Evolutionary conservation across 1,139 yeast species (phyloP).

Genomic region (Zygosaccharomyces pseudobailii): DNA sequence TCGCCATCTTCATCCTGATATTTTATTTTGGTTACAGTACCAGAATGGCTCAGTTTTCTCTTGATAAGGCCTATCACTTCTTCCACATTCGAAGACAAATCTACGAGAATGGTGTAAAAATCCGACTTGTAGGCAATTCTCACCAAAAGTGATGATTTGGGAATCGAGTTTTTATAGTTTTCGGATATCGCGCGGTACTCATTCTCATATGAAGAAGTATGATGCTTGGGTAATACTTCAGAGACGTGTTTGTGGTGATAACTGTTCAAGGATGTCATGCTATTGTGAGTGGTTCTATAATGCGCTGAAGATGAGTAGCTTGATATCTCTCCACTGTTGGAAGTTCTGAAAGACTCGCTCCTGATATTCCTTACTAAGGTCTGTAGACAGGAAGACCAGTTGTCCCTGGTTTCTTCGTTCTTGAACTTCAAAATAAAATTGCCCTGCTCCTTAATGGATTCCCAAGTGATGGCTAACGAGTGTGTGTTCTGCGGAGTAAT

Average conservation of each 20-base stretch:
- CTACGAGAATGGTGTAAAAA: conserved; percentile 37
- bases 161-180: conserved; percentile 36
- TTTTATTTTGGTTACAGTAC: conserved; percentile 48
- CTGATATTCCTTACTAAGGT: conserved; percentile 36
- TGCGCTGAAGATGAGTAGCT: conserved; percentile 23
- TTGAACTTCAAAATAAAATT: conserved; percentile 65
- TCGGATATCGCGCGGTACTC: conserved; percentile 38
- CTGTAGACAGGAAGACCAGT: conserved; percentile 62
- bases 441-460: conserved; percentile 72
- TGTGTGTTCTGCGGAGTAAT: conserved; percentile 43
- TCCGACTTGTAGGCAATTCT: conserved; percentile 39
- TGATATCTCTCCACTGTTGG: conserved; percentile 22
- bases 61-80: conserved; percentile 34
- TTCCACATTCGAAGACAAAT: conserved; percentile 33
- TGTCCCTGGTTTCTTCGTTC: conserved; percentile 64
- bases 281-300: conserved; percentile 26
- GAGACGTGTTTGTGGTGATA: conserved; percentile 35
- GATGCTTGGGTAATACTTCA: conserved; percentile 33
- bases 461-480: conserved; percentile 68
- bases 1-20: conserved; percentile 97
- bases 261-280: conserved; percentile 27
- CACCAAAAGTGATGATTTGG: conserved; percentile 36
- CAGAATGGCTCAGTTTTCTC: conserved; percentile 39
- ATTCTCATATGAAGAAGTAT: conserved; percentile 33
- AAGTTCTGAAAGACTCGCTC: conserved; percentile 35